Percentiles rank a stretch among this genome's conserved stretches.
Conservation (phyloP, 192 early-diverging fungal genomes). For the Mortierella claussenii region DNA sequence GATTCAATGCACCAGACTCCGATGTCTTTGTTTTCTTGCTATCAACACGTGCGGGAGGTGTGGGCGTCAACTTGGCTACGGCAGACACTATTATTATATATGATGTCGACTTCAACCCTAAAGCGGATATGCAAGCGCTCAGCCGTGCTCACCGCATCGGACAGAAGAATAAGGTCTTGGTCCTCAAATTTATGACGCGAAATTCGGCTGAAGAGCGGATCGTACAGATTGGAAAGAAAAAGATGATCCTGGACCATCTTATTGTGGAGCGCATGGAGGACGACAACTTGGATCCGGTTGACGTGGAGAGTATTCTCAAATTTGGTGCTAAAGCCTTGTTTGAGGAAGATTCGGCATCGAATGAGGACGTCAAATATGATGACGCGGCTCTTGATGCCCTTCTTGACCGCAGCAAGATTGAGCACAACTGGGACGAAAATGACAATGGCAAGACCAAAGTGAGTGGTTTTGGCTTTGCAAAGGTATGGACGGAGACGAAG, state of each 20-base stretch:
- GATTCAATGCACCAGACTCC: constrained; percentile 71
- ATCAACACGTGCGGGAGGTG: constrained; percentile 80
- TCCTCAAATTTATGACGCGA: constrained; percentile 73
- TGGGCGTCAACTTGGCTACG: constrained; percentile 76
- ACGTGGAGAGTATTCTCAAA: constrained; percentile 72
- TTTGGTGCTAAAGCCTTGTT: constrained; percentile 78
- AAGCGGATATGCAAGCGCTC: constrained; percentile 78
- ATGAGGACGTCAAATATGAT: constrained; percentile 63
- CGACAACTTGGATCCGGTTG: constrained; percentile 61
- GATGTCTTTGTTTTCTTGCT: constrained; percentile 74
- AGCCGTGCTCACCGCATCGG: constrained; percentile 81
- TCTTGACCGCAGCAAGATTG: constrained; percentile 66
- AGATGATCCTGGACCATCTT: constrained; percentile 80
- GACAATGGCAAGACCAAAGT: constrained; percentile 52
- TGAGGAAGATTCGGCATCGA: constrained; percentile 62
- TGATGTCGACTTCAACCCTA: constrained; percentile 81
- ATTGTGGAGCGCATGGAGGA: constrained; percentile 79
- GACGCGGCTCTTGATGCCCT: constrained; percentile 68
- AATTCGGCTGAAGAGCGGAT: constrained; percentile 77
- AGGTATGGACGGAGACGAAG: constrained; percentile 70
- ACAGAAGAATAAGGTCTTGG: constrained; percentile 71
- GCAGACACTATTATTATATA: constrained; percentile 83
- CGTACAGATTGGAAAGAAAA: constrained; percentile 77
- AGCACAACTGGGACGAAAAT: constrained; percentile 36
- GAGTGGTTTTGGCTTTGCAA: constrained; percentile 68